phyloP scores from a whole-genome alignment of 352 stramenopile species.

The Phytophthora podocarpi region DNA sequence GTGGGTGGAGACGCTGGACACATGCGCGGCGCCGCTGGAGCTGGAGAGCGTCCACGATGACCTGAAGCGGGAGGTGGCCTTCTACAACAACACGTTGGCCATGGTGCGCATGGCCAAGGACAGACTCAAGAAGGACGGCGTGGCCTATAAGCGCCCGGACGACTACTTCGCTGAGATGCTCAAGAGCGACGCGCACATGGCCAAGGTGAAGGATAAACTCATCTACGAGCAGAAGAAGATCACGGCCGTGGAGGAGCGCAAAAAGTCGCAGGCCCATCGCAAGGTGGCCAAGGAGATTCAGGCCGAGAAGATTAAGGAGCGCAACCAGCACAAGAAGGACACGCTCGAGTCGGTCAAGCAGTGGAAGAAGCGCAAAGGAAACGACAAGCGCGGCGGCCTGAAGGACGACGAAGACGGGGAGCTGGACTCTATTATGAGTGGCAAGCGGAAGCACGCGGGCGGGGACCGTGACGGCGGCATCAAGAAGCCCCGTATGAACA shows the following conservation, averaged over 20 bases:
- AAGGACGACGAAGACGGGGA: slow-evolving; percentile 72
- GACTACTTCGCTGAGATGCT: slow-evolving; percentile 99
- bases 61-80: slow-evolving; percentile 93
- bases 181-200: slow-evolving; percentile 97
- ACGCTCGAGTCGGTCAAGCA: slow-evolving; percentile 88
- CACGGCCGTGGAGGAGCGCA: slow-evolving; percentile 96
- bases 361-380: slow-evolving; percentile 89
- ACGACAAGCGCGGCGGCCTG: slow-evolving; percentile 60
- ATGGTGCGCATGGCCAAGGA: slow-evolving; percentile 77
- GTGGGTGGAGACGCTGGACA: slow-evolving; percentile 86
- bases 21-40: slow-evolving; percentile 59
- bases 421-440: slow-evolving; percentile 67
- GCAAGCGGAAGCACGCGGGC: slow-evolving; percentile 52
- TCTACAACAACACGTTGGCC: slow-evolving; percentile 95
- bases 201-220: slow-evolving; percentile 97
- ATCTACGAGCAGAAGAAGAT: slow-evolving; percentile 99
- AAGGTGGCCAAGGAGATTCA: slow-evolving; percentile 96
- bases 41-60: slow-evolving; percentile 87
- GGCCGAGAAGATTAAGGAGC: slow-evolving; percentile 84
- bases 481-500: slow-evolving; percentile 81
- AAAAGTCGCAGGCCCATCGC: slow-evolving; percentile 97
- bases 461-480: slow-evolving; percentile 53
- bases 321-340: slow-evolving; percentile 87
- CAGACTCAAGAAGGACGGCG: slow-evolving; percentile 57
- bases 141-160: slow-evolving; percentile 94